These are phyloP conservation scores for Phytophthora tubulina DNA, from an alignment of 352 stramenopile species.

Conservation along the genomic window DNA sequence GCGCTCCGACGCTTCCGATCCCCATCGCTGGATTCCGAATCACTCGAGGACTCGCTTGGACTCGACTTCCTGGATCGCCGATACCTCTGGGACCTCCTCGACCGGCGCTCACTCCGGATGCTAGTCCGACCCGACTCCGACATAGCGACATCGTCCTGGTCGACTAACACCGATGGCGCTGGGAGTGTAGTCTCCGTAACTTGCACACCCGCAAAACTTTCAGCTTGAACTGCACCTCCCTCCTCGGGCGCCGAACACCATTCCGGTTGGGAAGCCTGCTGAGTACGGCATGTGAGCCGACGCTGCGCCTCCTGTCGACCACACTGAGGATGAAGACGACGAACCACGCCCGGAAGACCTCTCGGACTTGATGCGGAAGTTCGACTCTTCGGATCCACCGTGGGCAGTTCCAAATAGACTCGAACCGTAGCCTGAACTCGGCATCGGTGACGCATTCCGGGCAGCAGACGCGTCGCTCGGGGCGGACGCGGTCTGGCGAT, in stretches of 20 bases:
- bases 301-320: background rate
- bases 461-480: too few species aligned
- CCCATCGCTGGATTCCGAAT: background rate
- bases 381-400: background rate
- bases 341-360: background rate
- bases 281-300: background rate
- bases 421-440: too few species aligned
- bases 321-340: slow-evolving; percentile 3
- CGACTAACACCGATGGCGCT: background rate
- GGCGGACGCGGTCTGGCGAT: too few species aligned
- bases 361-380: background rate
- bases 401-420: too few species aligned
- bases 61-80: background rate
- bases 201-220: background rate
- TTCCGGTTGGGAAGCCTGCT: background rate
- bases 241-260: background rate
- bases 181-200: background rate
- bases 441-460: too few species aligned
- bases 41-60: background rate
- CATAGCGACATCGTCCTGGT: background rate
- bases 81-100: background rate
- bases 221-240: background rate
- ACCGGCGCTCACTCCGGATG: background rate
- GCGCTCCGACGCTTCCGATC: background rate
- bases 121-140: background rate